Evolutionary conservation across 495 filamentous ascomycete genomes (phyloP), one percentile per base, ranked within the genome.

Genomic region (Hypoxylon rickii): DNA sequence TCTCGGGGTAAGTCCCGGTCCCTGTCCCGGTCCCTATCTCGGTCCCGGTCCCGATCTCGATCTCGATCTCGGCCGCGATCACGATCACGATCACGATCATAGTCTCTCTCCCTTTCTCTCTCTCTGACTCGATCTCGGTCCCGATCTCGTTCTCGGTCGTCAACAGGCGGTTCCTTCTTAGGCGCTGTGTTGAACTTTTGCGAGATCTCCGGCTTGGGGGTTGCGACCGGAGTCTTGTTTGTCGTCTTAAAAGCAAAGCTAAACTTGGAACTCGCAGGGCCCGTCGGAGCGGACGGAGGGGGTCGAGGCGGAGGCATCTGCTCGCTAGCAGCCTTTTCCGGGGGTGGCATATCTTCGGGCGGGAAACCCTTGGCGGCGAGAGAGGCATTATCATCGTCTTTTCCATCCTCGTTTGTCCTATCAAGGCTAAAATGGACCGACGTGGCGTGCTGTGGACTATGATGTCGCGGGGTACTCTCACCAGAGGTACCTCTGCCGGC

Each of bases 201-300:
- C 2, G 85, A 87, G 51, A 83, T 91, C 76, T 79, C 89, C 5
- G 86, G 83, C 54, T 90, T 88, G 3, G 88, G 79, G 17, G 81
- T 72, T 15, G 83, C 73, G n/a, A 76, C 68, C 4, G 79, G 71
- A 16, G 83, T 71, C 53, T 94, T 94, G 0, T 64, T 73, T 11
- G 79, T 71, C 21, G 83, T 75, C 67, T 94, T 95, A 70, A 96
- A 86, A 10, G 89, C 87, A 70, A 96, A 96, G 63, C 89, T 91
- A 61, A 96, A 90, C 67, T 91, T 93, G 31, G 85, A 86, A 78
- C 81, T 72, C 79, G 83, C 76, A 43, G 73, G 53, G 63, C 79
- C 72, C 18, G 82, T 76, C 31, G 81, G 74, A 18, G 80, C 73
- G 4, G 74, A 69, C 12, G 76, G 69, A 11, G 79, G 68, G n/a